Percentiles rank a stretch among this genome's conserved stretches.
Conservation (phyloP, 2,329 filamentous ascomycete species). For the Aspergillus hortae region DNA sequence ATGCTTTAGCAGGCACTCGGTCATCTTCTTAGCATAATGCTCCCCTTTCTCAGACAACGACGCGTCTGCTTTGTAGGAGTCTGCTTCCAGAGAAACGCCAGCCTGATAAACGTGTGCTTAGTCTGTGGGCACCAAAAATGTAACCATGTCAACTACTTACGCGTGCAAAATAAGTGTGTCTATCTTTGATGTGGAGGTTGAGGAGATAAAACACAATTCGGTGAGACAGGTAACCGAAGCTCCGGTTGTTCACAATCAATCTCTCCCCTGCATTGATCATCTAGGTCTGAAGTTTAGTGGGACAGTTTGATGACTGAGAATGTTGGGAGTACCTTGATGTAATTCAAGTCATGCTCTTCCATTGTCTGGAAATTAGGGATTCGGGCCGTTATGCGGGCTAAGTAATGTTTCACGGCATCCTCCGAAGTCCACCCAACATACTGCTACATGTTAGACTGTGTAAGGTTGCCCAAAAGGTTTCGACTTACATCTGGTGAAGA, state of each 20-base stretch:
- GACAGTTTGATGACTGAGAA: too few relatives aligned
- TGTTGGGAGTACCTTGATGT: conserved; percentile 64
- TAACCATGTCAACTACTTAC: conserved; percentile 32
- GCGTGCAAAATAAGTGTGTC: conserved; percentile 88
- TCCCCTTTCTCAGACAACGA: conserved; percentile 75
- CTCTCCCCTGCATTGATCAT: conserved; percentile 97
- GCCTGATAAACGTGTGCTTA: conserved; percentile 44
- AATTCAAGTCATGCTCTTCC: conserved; percentile 90
- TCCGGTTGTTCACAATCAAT: conserved; percentile 94
- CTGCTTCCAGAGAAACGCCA: conserved; percentile 80
- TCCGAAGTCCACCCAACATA: conserved; percentile 90
- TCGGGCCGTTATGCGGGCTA: conserved; percentile 82
- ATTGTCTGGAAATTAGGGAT: conserved; percentile 97
- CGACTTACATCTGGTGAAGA: conserved; percentile 83
- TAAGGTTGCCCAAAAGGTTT: background rate
- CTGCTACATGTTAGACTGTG: conserved; percentile 39
- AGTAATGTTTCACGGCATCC: conserved; percentile 87
- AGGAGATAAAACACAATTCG: conserved; percentile 98
- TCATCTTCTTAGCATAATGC: conserved; percentile 81
- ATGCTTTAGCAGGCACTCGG: conserved; percentile 75
- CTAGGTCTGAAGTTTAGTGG: conserved; percentile 20
- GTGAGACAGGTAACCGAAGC: conserved; percentile 93
- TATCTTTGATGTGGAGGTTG: conserved; percentile 93
- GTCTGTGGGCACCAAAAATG: background rate
- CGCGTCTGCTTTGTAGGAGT: conserved; percentile 88